Evolutionary conservation across 2,329 filamentous ascomycete genomes (phyloP).

Genomic region (Phyllosticta citriasiana): DNA sequence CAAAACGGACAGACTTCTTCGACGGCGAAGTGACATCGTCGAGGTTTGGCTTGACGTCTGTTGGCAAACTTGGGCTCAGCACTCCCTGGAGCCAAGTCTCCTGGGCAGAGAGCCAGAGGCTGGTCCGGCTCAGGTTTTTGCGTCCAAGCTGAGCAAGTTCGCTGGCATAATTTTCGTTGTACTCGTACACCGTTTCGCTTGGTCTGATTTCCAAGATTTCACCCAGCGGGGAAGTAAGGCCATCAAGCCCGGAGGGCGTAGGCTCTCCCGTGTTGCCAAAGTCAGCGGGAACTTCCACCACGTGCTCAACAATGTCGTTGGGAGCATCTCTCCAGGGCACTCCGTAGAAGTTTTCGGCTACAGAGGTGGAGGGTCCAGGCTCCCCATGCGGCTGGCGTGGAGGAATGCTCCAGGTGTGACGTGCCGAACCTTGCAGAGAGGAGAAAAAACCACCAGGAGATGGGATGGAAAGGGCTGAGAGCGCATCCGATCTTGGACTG

Average conservation of each 20-base stretch:
- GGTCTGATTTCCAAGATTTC: conserved; percentile 48
- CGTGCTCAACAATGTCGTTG: conserved; percentile 8
- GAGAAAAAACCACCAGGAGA: conserved; percentile 90
- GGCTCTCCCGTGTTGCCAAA: background rate
- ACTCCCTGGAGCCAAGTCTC: conserved; percentile 57
- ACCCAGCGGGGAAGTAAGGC: conserved; percentile 32
- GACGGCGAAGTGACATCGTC: conserved; percentile 31
- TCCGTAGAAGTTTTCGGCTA: conserved; percentile 86
- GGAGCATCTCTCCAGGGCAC: conserved; percentile 53
- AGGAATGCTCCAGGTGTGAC: conserved; percentile 68
- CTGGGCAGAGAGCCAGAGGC: conserved; percentile 77
- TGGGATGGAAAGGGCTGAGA: conserved; percentile 78
- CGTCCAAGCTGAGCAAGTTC: conserved; percentile 62
- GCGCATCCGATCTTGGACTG: conserved; percentile 17
- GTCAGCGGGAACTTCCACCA: conserved; percentile 8
- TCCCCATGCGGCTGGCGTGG: conserved; percentile 19
- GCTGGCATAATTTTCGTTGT: conserved; percentile 63
- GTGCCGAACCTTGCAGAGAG: conserved; percentile 62
- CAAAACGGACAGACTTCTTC: conserved; percentile 72
- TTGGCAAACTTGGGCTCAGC: conserved; percentile 13
- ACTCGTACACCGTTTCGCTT: conserved; percentile 58
- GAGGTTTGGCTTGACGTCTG: conserved; percentile 1
- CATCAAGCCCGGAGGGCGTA: conserved; percentile 48
- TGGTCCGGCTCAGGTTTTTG: conserved; percentile 74
- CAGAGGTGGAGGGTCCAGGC: conserved; percentile 68